Evolutionary conservation across 129 eudicot species (phyloP).

Genomic region (Daucus carota): DNA sequence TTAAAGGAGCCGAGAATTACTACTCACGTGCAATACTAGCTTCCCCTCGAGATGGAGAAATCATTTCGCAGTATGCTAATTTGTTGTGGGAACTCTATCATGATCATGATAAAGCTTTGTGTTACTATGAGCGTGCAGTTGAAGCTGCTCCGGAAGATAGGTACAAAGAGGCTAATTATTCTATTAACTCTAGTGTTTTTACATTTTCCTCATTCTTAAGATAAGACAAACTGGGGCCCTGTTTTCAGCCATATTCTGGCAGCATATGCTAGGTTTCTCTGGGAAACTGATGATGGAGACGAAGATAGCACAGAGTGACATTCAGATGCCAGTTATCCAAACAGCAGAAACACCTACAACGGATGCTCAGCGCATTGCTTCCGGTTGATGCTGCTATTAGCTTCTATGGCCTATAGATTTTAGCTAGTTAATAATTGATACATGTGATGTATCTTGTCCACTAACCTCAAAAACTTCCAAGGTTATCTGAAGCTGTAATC

Average conservation of each 20-base stretch:
- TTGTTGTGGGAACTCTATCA: constrained; percentile 60
- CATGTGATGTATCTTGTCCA: background rate
- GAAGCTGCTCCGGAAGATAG: constrained; percentile 44
- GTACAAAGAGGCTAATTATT: constrained; percentile 20
- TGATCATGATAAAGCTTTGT: constrained; percentile 42
- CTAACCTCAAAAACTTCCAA: background rate
- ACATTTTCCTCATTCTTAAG: background rate
- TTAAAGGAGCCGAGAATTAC: constrained; percentile 51
- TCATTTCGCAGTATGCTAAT: constrained; percentile 42
- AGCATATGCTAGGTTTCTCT: constrained; percentile 67
- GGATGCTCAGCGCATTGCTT: background rate
- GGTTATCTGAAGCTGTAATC: background rate
- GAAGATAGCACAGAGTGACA: background rate
- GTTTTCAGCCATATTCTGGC: constrained; percentile 52
- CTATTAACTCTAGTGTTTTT: background rate
- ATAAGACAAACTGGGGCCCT: background rate
- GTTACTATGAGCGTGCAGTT: constrained; percentile 51
- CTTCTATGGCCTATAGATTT: background rate
- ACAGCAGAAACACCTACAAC: constrained; percentile 3
- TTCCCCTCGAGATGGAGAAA: constrained; percentile 43
- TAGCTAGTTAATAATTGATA: background rate
- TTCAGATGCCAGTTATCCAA: background rate
- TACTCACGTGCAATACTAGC: constrained; percentile 46
- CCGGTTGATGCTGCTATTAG: background rate
- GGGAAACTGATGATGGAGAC: constrained; percentile 48